These are phyloP conservation scores for Pythium volutum DNA, from an alignment of 352 stramenopile genomes.

Conservation along the genomic window DNA sequence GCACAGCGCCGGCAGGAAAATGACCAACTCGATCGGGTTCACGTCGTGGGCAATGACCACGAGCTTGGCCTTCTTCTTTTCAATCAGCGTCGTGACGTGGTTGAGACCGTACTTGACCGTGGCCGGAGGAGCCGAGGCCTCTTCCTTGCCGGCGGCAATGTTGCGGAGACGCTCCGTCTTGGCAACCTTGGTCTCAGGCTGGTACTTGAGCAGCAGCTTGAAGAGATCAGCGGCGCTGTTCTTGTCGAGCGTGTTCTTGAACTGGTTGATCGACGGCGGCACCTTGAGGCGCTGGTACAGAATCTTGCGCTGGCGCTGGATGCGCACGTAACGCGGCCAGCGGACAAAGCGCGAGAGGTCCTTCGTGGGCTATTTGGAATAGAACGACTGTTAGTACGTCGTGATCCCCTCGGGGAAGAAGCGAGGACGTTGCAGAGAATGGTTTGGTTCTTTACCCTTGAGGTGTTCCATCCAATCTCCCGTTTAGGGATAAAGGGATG, in stretches of 20 bases:
- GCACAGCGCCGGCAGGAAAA: slow-evolving; percentile 98
- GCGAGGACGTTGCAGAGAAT: not conserved
- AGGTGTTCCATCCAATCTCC: slow-evolving; percentile 41
- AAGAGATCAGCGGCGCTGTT: slow-evolving; percentile 98
- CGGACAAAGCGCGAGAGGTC: slow-evolving; percentile 98
- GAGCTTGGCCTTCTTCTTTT: slow-evolving; percentile 99
- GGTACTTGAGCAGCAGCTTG: slow-evolving; percentile 99
- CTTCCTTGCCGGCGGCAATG: slow-evolving; percentile 93
- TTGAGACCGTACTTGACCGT: slow-evolving; percentile 99
- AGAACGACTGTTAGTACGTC: not conserved
- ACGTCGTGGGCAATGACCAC: slow-evolving; percentile 99
- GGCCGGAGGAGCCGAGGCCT: slow-evolving; percentile 82
- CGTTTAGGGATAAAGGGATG: slow-evolving; percentile 28
- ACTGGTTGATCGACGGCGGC: slow-evolving; percentile 98
- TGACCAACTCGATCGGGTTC: slow-evolving; percentile 97
- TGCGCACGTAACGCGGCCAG: slow-evolving; percentile 98
- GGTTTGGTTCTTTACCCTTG: slow-evolving; percentile 69
- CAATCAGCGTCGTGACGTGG: slow-evolving; percentile 98
- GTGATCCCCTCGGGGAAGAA: not conserved
- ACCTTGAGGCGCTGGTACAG: slow-evolving; percentile 99
- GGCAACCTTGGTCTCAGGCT: slow-evolving; percentile 96
- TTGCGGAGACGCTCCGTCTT: slow-evolving; percentile 98
- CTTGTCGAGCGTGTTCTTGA: slow-evolving; percentile 98
- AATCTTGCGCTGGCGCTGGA: slow-evolving; percentile 99
- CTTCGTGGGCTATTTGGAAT: slow-evolving; percentile 82